Percentiles rank a stretch among this genome's conserved stretches.
Conservation (phyloP, 73 alveolate species). For the Paramecium biaurelia region DNA sequence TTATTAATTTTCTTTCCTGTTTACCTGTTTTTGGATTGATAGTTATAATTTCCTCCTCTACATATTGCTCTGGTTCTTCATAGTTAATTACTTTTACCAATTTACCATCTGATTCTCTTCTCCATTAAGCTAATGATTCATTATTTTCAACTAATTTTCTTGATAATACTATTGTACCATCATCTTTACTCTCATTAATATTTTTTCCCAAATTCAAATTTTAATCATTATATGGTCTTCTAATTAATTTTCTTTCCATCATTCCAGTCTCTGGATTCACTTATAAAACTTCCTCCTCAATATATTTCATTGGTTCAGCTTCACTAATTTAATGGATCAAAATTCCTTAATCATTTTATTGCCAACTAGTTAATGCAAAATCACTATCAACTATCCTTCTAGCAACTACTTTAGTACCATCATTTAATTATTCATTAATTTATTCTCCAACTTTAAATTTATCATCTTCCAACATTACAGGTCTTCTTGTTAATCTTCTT, state of each 20-base stretch:
- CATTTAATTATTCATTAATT: neutral
- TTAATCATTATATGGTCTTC: constrained; percentile 18
- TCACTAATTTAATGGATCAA: neutral
- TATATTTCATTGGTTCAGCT: neutral
- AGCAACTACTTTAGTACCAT: neutral
- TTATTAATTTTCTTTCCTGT: neutral
- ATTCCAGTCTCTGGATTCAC: neutral
- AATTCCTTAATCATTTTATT: neutral
- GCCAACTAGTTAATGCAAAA: neutral
- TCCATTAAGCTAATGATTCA: neutral
- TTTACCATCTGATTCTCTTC: neutral
- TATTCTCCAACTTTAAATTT: neutral
- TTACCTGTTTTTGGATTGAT: neutral
- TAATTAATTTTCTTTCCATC: neutral
- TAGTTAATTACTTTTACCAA: neutral
- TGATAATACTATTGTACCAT: neutral
- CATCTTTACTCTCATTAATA: neutral
- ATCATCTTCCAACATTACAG: neutral
- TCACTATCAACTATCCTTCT: neutral
- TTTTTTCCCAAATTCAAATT: neutral
- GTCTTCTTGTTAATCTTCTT: constrained; percentile 12
- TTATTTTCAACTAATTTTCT: neutral
- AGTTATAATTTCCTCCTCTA: neutral
- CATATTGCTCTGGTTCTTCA: constrained; percentile 16
- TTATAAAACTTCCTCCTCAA: neutral